These are phyloP conservation scores for Guadua angustifolia DNA, from an alignment of 176 grass and related monocot species.

Conservation along the genomic window DNA sequence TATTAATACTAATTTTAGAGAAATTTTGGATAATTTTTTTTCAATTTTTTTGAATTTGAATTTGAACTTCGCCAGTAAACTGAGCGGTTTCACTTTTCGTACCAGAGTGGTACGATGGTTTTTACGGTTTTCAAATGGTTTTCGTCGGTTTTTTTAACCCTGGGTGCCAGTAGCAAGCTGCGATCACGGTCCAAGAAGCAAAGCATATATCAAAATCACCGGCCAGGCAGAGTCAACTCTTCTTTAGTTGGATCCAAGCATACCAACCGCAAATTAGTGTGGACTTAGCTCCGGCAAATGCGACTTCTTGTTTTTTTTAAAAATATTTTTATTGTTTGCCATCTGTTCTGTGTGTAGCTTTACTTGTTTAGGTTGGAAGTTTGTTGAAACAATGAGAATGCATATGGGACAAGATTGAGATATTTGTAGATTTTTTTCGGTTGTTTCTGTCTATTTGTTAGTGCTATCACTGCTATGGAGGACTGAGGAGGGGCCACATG, in stretches of 20 bases:
- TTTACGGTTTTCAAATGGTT: too few relatives aligned
- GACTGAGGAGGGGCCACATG: neutral
- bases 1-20: too few relatives aligned
- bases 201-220: neutral
- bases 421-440: neutral
- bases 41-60: too few relatives aligned
- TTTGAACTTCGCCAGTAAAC: too few relatives aligned
- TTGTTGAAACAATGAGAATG: neutral
- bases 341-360: neutral
- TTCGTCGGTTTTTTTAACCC: too few relatives aligned
- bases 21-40: too few relatives aligned
- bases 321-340: neutral
- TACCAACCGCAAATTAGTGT: neutral
- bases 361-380: neutral
- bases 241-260: neutral
- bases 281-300: neutral
- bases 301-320: neutral
- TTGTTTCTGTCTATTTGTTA: neutral
- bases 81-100: too few relatives aligned
- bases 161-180: neutral
- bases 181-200: constrained; percentile 1
- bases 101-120: too few relatives aligned
- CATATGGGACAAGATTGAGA: neutral
- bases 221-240: constrained; percentile 27
- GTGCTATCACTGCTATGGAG: neutral